Conservation (phyloP, 2,329 filamentous ascomycete genomes). For the Penicillium sp. region DNA sequence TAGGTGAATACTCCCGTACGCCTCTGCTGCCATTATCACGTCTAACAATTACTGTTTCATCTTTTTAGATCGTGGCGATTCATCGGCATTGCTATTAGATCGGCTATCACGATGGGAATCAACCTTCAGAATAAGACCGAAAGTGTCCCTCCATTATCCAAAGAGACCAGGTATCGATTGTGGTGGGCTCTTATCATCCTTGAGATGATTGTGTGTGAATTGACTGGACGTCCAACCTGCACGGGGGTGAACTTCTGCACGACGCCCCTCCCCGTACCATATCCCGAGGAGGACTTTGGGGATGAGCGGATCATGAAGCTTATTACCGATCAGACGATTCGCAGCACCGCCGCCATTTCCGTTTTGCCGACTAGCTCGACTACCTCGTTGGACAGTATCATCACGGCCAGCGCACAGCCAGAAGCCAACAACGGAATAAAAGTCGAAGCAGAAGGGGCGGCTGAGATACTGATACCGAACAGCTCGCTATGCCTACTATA, state of each 20-base stretch:
- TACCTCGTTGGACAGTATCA: not conserved
- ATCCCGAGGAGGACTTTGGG: conserved; percentile 39
- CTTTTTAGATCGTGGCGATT: not conserved
- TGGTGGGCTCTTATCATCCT: conserved; percentile 47
- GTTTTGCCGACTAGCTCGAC: conserved; percentile 7
- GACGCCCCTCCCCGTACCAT: conserved; percentile 42
- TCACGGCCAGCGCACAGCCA: conserved; percentile 6
- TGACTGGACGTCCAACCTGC: conserved; percentile 44
- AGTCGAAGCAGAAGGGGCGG: conserved; percentile 17
- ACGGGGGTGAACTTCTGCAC: conserved; percentile 41
- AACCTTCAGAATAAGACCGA: not conserved
- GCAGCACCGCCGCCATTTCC: conserved; percentile 27
- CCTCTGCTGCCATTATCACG: not conserved
- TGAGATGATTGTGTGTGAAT: conserved; percentile 42
- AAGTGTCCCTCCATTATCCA: conserved; percentile 34
- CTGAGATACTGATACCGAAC: conserved; percentile 35
- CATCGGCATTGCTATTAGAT: not conserved
- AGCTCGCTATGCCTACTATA: conserved; percentile 41
- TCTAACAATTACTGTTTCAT: not conserved
- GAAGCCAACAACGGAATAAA: conserved; percentile 10
- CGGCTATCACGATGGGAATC: not conserved
- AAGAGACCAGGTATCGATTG: conserved; percentile 44
- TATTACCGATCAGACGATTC: conserved; percentile 34
- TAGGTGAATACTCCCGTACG: not conserved
- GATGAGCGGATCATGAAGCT: conserved; percentile 32